Evolutionary conservation across 208 protist genomes (phyloP), one percentile per base, ranked within the genome.

Genomic region (Herpetomonas samuelpessoai): DNA sequence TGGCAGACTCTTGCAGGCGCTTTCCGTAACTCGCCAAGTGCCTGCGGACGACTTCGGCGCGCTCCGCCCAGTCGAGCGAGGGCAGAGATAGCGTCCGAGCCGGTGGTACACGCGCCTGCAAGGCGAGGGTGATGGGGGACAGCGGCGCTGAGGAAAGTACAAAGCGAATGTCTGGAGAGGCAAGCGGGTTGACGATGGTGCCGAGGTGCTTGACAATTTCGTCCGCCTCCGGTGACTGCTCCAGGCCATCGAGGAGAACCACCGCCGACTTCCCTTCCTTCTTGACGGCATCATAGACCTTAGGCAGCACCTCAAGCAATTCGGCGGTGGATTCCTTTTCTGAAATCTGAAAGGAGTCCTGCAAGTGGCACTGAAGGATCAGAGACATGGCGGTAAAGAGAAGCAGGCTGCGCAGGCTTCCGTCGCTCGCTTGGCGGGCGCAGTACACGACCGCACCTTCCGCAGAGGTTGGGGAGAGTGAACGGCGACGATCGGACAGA

Each of bases 1-100:
- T 64, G 1, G 76, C 44, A 16, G 76, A 81, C 56, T 92, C 86
- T 55, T 92, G 80, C 28, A 96, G 68, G 41, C 71, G 54, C 65
- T 96, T 96, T 14, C 90, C 87, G 61, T 86, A 88, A 25, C 57
- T 51, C 18, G 76, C 79, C 22, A 96, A 63, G 57, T 92, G 84
- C n/a, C 68, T 63, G 12, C 81, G 84, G 25, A 96, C 79, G 35
- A 96, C 65, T 50, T 85, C 66, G 0, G 80, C 87, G 0, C 86
- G 69, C 55, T 94, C 91, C 2, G 48, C 57, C 24, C 79, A 41
- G 35, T n/a, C 68, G 38, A 96, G 66, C 14, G 61, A 16, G 0
- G 85, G 85, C 22, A 93, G 29, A 1, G 51, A 10, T 2, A 88
- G 39, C 31, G 68, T 57, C 1, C 44, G 24, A 29, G 72, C 62